Evolutionary conservation across 345 rosid species (phyloP), one percentile per base, ranked within the genome.

Genomic region (Psidium guajava): DNA sequence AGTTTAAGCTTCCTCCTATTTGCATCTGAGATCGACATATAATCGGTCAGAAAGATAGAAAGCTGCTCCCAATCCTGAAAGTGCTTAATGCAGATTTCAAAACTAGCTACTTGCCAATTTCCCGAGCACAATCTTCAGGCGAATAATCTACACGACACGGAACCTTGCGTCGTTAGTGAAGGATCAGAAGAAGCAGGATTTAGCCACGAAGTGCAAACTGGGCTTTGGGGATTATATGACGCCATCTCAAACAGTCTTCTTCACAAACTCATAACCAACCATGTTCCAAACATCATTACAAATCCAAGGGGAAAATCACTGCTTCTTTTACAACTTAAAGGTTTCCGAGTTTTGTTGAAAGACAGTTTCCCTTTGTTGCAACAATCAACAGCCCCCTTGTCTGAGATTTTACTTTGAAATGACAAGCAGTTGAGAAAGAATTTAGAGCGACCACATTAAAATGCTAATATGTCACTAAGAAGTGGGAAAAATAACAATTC

Each of bases 111-210:
- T 93, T 94, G 90, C 98, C 96, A 91, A 95, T 95, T 86, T 95
- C 89, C 87, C 85, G 90, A 87, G 97, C 98, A 88, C 96, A 94
- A n/a, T 95, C 98, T 89, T 94, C 97, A 24, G 98, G 96, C 87
- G 90, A 90, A 91, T 95, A 90, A 91, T 95, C 92, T n/a, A 93
- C 92, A 59, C 93, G 92, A 82, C 95, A 93, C 53, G 95, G 94
- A 24, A 89, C 98, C 97, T 95, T 95, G 82, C 12, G 24, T 54
- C 8, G 58, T 6, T 56, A 24, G 22, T 42, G 55, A 25, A 3
- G 28, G 28, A 24, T 57, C 28, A 24, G 14, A 5, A 25, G 64
- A 11, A 57, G 64, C 64, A 57, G 64, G 28, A 25, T 28, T 25
- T 57, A 57, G 64, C 64, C 28, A 57, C 9, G 4, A 25, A 5